phyloP scores from a whole-genome alignment of 805 yeast genomes.

The Starmerella cellae region DNA sequence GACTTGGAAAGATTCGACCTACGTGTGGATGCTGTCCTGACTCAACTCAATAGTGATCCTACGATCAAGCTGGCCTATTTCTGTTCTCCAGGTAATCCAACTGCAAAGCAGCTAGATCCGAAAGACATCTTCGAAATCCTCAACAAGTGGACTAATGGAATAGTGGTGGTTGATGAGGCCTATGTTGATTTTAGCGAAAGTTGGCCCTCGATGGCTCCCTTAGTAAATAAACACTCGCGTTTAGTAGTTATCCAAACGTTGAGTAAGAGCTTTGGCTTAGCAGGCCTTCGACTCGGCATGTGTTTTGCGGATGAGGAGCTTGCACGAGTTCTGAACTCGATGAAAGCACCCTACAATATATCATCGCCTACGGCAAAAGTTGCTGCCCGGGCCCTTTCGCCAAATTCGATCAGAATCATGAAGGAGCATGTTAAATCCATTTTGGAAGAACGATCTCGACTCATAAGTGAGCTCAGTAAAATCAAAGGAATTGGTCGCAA shows the following conservation, averaged over 20 bases:
- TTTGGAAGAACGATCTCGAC: conserved; percentile 39
- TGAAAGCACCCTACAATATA: conserved; percentile 94
- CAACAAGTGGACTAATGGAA: conserved; percentile 53
- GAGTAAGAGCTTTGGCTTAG: conserved; percentile 91
- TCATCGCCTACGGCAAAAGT: conserved; percentile 65
- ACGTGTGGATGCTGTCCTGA: conserved; percentile 42
- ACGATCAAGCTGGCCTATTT: conserved; percentile 62
- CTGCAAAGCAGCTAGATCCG: conserved; percentile 51
- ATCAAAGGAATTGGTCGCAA: conserved; percentile 56
- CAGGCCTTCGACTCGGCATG: conserved; percentile 83
- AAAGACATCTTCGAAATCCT: conserved; percentile 38
- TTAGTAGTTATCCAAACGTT: conserved; percentile 81
- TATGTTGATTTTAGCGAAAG: conserved; percentile 72
- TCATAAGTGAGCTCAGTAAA: conserved; percentile 41
- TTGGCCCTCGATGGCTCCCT: conserved; percentile 51
- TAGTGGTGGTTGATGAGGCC: conserved; percentile 81
- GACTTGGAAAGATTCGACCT: conserved; percentile 43
- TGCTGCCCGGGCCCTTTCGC: conserved; percentile 58
- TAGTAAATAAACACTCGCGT: conserved; percentile 71
- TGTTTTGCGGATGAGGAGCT: conserved; percentile 52
- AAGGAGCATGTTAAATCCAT: conserved; percentile 38
- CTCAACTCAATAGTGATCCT: conserved; percentile 41
- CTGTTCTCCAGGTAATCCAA: conserved; percentile 96
- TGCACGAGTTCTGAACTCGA: conserved; percentile 59
- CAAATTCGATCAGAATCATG: conserved; percentile 49